Base-by-base conservation (phyloP, 495 filamentous ascomycete species). In the Chaetomium tenue region DNA sequence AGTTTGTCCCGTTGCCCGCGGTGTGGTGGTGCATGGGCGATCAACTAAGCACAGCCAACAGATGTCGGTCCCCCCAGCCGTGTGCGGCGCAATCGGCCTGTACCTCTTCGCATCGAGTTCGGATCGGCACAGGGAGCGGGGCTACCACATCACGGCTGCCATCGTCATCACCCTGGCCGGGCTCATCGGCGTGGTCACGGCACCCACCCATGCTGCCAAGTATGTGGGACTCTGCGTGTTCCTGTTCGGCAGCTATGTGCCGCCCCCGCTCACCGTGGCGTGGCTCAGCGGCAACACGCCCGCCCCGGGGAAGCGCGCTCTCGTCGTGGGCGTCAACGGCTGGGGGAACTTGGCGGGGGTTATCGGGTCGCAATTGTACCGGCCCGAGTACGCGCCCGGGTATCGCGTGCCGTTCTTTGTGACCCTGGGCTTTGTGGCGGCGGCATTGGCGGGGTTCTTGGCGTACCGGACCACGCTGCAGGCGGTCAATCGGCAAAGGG, bases 211-310 rank as follows among this genome's bases (percentile, higher is more conserved):
- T 58, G 51, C 42, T 8, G 66, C 70, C 9, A 77, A 77, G 50
- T 87, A 87, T 66, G 62, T 77, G 5, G 75, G 75, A 7, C 77
- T 88, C 12, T 85, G 83, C 64, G 65, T 88, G 39, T 72, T 87
- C 2, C 79, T 86, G 0, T 70, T 75, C 5, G 85, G 85, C 5
- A 81, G 76, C 58, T 87, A 80, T 68, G 77, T 85, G 52, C 76
- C 84, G 2, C 76, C 78, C 15, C 84, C 83, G 11, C 73, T 87
- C 6, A 82, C 81, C 2, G 82, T 84, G 16, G 26, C 52, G 8
- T 55, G 52, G 52, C 52, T 55, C 52, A 55, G 26, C 52, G 28
- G 52, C 52, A 55, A 33, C 52, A 55, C 52, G 11, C 52, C 52
- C 16, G 15, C 26, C 5, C 18, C 52, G 52, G 52, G 52, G 26